phyloP scores from a whole-genome alignment of 345 rosid species.

The Pelargonium nanum region DNA sequence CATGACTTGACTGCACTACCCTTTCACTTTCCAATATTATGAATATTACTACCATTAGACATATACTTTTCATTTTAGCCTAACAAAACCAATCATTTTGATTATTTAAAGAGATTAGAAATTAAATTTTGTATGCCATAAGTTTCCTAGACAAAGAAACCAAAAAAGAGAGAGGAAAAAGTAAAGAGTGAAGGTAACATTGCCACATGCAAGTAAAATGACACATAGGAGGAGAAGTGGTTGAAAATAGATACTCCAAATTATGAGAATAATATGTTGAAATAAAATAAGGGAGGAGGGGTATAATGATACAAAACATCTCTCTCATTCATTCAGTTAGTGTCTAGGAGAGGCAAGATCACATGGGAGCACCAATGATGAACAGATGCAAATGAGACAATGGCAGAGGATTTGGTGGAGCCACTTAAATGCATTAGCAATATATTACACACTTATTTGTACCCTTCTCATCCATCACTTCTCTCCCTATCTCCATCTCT shows the following conservation, averaged over 20 bases:
- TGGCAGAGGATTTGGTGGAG: slow-evolving; percentile 59
- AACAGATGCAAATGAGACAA: slow-evolving; percentile 43
- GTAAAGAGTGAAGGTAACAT: too few relatives aligned
- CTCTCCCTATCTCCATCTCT: not conserved
- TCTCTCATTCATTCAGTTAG: not conserved
- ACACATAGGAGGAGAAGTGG: too few relatives aligned
- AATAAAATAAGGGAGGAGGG: not conserved
- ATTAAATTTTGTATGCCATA: too few relatives aligned
- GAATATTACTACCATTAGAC: not conserved
- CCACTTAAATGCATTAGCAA: slow-evolving; percentile 33
- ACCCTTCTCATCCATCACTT: slow-evolving; percentile 13
- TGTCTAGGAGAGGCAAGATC: slow-evolving; percentile 29
- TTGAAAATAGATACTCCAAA: not conserved
- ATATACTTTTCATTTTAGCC: too few relatives aligned
- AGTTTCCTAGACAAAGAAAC: too few relatives aligned
- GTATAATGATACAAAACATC: not conserved
- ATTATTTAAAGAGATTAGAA: too few relatives aligned
- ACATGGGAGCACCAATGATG: slow-evolving; percentile 54
- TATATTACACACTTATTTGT: slow-evolving; percentile 20
- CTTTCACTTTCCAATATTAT: not conserved
- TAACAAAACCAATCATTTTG: too few relatives aligned
- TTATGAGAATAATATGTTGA: not conserved
- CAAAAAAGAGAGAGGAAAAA: too few relatives aligned
- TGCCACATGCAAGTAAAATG: too few relatives aligned
- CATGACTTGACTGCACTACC: not conserved